These are phyloP conservation scores for Pyrrhoderma lamaoense DNA, from an alignment of 1,284 basidiomycete species.

Conservation along the genomic window DNA sequence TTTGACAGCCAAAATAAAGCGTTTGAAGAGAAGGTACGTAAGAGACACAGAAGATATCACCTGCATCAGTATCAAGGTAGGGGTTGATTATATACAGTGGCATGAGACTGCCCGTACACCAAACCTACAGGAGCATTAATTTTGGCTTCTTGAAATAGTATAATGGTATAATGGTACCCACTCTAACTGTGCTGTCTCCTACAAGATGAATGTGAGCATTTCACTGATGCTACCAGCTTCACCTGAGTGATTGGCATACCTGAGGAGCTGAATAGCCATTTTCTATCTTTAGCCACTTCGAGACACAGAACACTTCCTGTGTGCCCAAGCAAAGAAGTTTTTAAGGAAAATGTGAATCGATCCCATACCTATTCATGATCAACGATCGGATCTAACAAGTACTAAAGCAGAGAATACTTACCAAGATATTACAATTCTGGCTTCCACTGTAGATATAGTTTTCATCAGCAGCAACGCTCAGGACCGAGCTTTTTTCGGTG, in stretches of 20 bases:
- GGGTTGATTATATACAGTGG: slow-evolving; percentile 78
- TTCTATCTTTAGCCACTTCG: slow-evolving; percentile 65
- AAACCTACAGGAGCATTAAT: slow-evolving; percentile 49
- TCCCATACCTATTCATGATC: slow-evolving; percentile 79
- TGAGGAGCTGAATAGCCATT: slow-evolving; percentile 84
- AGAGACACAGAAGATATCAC: slow-evolving; percentile 85
- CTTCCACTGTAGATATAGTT: slow-evolving; percentile 78
- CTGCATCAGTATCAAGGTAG: slow-evolving; percentile 76
- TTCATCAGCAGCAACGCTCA: slow-evolving; percentile 69
- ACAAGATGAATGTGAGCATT: slow-evolving; percentile 2
- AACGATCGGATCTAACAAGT: slow-evolving; percentile 3
- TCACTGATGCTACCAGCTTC: neutral
- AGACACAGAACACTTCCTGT: slow-evolving; percentile 81
- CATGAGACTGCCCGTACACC: slow-evolving; percentile 70
- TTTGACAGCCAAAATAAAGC: slow-evolving; percentile 85
- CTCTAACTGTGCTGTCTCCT: slow-evolving; percentile 84
- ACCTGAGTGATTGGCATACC: slow-evolving; percentile 36
- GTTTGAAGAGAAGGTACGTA: slow-evolving; percentile 71
- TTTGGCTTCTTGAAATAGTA: neutral
- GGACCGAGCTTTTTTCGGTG: slow-evolving; percentile 60
- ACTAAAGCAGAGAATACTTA: slow-evolving; percentile 30
- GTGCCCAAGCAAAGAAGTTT: slow-evolving; percentile 76
- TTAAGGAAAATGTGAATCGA: slow-evolving; percentile 59
- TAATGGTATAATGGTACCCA: slow-evolving; percentile 26
- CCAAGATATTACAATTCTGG: slow-evolving; percentile 71